Evolutionary conservation across 2,329 filamentous ascomycete species (phyloP), one percentile per base, ranked within the genome.

Genomic region (Talaromyces marneffei): DNA sequence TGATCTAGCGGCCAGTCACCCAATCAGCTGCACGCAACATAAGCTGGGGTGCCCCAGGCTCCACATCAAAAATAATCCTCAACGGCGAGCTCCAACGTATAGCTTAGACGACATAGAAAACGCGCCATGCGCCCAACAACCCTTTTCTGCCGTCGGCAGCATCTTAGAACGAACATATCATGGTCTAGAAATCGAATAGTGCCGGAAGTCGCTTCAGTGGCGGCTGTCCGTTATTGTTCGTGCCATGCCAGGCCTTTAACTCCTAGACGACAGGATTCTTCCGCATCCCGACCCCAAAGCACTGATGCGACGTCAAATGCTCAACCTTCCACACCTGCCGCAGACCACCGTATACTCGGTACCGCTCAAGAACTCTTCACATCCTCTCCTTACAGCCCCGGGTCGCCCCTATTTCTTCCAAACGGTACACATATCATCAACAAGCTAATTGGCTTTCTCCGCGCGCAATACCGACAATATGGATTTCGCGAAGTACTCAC

Each of bases 401-500:
- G 91, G 1, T 94, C 91, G 16, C 91, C 91, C 2, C 86, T 96
- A 10, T 91, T 96, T 69, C 82, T 92, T 5, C 91, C 91, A 23
- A 88, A 91, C 71, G 92, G 92, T 65, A 83, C 91, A 0, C 86
- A 87, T 61, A 85, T 96, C 67, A 92, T 96, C 79, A 92, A 94
- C 71, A 88, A 90, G 59, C 84, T 96, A 23, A 85, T 91, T 63
- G 83, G 87, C 46, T 96, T 94, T 71, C 81, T 96, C 60, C 88
- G 91, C 65, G 87, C 87, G 62, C 91, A 96, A 71, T 96, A 96
- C 70, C 84, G 88, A 27, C 84, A 87, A 65, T 94, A 93, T 75
- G 91, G 91, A 63, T 95, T 93, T 72, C 83, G 92, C 66, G 91
- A 96, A 73, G 91, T 96, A 65, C 87, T 96, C 67, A 94, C 91